phyloP scores from a whole-genome alignment of 176 grass and related monocot genomes.

The Oryza coarctata region DNA sequence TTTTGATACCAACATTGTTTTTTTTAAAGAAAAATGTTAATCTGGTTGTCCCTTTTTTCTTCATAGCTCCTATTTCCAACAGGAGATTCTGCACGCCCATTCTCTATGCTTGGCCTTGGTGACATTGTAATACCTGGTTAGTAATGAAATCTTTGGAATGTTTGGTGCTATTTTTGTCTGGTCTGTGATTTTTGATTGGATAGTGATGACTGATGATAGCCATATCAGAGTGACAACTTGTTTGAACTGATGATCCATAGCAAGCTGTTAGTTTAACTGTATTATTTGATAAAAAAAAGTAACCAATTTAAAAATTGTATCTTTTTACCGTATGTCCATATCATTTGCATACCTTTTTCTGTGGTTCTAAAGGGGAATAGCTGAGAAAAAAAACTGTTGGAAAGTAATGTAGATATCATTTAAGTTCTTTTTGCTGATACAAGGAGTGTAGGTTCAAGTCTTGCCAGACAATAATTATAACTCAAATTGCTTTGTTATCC shows the following conservation, averaged over 20 bases:
- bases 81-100: conserved; percentile 64
- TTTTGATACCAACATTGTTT: not conserved
- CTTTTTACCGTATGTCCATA: not conserved
- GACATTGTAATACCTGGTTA: conserved; percentile 95
- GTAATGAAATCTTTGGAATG: not conserved
- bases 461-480: not conserved
- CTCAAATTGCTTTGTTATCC: not conserved
- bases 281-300: not conserved
- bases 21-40: conserved; percentile 12
- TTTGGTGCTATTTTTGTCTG: not conserved
- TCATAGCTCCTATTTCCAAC: conserved; percentile 87
- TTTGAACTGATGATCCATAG: not conserved
- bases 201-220: not conserved
- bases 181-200: not conserved
- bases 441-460: not conserved
- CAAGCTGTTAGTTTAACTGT: not conserved
- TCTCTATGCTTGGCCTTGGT: conserved; percentile 95
- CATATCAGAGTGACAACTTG: not conserved
- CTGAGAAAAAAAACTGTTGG: not conserved
- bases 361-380: not conserved
- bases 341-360: not conserved
- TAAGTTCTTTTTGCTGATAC: not conserved
- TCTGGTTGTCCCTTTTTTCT: conserved; percentile 1
- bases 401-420: too few relatives aligned
- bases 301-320: not conserved